Evolutionary conservation across 2,329 filamentous ascomycete species (phyloP).

Genomic region (Acephala macrosclerotiorum): DNA sequence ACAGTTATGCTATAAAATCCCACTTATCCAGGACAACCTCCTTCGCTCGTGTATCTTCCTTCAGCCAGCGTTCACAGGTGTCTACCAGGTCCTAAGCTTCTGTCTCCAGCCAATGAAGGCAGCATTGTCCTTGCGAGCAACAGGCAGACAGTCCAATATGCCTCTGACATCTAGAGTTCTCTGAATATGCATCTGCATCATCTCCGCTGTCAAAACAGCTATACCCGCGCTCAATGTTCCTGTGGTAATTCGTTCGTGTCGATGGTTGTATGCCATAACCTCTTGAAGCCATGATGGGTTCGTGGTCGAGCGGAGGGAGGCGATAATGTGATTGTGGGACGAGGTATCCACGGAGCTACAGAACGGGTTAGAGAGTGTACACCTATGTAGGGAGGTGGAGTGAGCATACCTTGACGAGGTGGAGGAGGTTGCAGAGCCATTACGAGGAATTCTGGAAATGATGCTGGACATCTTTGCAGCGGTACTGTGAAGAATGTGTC

Average conservation of each 20-base stretch:
- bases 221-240: slow-evolving; percentile 38
- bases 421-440: slow-evolving; percentile 26
- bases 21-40: not conserved
- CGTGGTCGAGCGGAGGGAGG: slow-evolving; percentile 25
- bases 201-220: slow-evolving; percentile 39
- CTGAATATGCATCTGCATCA: slow-evolving; percentile 44
- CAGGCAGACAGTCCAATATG: slow-evolving; percentile 40
- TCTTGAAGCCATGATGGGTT: slow-evolving; percentile 37
- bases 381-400: not conserved
- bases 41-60: not conserved
- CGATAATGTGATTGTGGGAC: slow-evolving; percentile 36
- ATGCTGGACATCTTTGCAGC: slow-evolving; percentile 14
- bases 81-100: slow-evolving; percentile 46
- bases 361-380: slow-evolving; percentile 1
- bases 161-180: slow-evolving; percentile 39
- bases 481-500: not conserved
- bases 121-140: slow-evolving; percentile 33
- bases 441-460: slow-evolving; percentile 23
- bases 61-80: slow-evolving; percentile 17
- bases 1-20: not conserved
- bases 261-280: slow-evolving; percentile 34
- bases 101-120: slow-evolving; percentile 39
- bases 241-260: slow-evolving; percentile 44
- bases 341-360: slow-evolving; percentile 35
- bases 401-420: slow-evolving; percentile 21